Percentiles rank a stretch among this genome's conserved stretches.
phyloP scores from a whole-genome alignment of 768 basidiomycete species.

The Tulasnella sp. region DNA sequence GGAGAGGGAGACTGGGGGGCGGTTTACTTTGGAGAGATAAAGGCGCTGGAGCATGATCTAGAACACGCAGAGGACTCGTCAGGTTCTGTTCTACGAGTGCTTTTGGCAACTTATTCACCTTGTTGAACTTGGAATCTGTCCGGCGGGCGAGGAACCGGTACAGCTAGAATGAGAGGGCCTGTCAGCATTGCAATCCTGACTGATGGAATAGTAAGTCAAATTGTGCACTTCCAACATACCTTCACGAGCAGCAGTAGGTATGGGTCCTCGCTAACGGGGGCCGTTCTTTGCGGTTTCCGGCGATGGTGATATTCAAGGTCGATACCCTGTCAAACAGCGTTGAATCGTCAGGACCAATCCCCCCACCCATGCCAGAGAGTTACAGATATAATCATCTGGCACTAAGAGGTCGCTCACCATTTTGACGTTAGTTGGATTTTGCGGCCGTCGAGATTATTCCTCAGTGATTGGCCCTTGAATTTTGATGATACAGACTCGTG shows the following conservation, averaged over 20 bases:
- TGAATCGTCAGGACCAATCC: background rate
- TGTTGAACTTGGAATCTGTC: constrained; percentile 94
- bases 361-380: too few relatives aligned
- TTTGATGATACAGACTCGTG: constrained; percentile 2
- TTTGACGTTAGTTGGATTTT: constrained; percentile 8
- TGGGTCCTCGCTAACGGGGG: constrained; percentile 98
- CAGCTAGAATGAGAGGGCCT: constrained; percentile 42
- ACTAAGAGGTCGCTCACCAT: constrained; percentile 17
- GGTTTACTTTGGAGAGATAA: constrained; percentile 96
- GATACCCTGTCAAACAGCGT: constrained; percentile 60
- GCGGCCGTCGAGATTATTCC: constrained; percentile 4
- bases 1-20: constrained; percentile 91
- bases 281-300: constrained; percentile 90
- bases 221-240: constrained; percentile 37
- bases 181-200: background rate
- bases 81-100: background rate
- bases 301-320: constrained; percentile 95
- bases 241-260: constrained; percentile 98
- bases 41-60: constrained; percentile 91
- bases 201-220: background rate
- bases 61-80: background rate
- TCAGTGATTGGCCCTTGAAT: constrained; percentile 13
- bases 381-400: too few relatives aligned
- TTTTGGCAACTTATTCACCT: constrained; percentile 37
- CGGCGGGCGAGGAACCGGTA: constrained; percentile 98